phyloP scores from a whole-genome alignment of 2,329 filamentous ascomycete genomes.

The Penicillium nordicum region DNA sequence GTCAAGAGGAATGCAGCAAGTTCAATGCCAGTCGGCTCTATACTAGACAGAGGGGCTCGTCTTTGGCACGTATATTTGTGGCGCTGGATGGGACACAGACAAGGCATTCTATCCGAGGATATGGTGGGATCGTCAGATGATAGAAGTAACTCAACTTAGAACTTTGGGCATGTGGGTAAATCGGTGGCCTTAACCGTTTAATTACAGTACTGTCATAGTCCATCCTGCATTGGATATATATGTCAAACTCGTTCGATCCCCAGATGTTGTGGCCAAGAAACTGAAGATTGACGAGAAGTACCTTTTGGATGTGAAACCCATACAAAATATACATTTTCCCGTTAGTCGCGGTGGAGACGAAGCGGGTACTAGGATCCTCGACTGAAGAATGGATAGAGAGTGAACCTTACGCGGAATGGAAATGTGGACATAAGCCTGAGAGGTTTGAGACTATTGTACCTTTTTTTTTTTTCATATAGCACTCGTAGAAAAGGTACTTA shows the following conservation, averaged over 20 bases:
- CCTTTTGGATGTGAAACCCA: not conserved
- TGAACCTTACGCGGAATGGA: not conserved
- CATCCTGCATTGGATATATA: not conserved
- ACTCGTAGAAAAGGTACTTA: not conserved
- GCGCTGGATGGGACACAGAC: no score
- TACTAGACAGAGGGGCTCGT: no score
- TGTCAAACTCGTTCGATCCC: not conserved
- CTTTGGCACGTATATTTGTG: no score
- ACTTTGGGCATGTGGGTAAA: no score
- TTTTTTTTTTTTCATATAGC: not conserved
- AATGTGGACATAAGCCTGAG: no score
- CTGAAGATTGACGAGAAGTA: not conserved
- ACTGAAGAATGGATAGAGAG: not conserved
- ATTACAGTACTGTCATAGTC: not conserved
- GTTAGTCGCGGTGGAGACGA: not conserved
- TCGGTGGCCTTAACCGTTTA: not conserved
- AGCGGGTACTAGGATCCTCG: not conserved
- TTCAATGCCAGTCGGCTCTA: no score
- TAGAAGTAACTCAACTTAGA: no score
- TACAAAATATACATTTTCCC: not conserved
- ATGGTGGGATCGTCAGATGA: no score
- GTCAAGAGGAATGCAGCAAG: no score
- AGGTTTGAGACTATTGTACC: not conserved
- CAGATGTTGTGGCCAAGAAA: not conserved
- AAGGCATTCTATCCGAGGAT: no score